Evolutionary conservation across 176 grass and related monocot genomes (phyloP).

Genomic region (Carex myosuroides): DNA sequence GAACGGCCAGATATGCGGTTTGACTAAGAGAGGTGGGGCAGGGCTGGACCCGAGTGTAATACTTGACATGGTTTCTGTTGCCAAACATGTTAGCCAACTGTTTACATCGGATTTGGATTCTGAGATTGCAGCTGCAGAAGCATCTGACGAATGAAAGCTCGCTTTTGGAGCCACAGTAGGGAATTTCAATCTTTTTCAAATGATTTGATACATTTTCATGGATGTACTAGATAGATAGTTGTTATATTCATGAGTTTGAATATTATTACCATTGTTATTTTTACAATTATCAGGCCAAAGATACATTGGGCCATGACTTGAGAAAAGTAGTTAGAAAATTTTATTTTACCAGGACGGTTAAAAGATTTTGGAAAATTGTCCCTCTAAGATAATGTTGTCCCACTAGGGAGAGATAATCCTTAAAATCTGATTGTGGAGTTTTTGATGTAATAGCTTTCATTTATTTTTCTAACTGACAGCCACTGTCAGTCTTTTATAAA

Average conservation of each 20-base stretch:
- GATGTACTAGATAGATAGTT: not conserved
- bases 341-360: not conserved
- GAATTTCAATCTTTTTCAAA: not conserved
- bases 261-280: not conserved
- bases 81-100: slow-evolving; percentile 55
- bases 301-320: not conserved
- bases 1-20: slow-evolving; percentile 58
- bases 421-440: too few species aligned
- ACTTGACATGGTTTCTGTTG: slow-evolving; percentile 77
- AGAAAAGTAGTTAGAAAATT: not conserved
- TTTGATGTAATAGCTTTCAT: too few species aligned
- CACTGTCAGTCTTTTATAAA: too few species aligned
- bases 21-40: slow-evolving; percentile 69
- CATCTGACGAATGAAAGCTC: slow-evolving; percentile 17
- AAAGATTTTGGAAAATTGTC: not conserved
- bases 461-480: too few species aligned
- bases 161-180: not conserved
- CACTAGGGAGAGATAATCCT: too few species aligned
- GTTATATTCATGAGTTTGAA: not conserved
- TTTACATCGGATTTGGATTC: slow-evolving; percentile 53
- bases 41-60: slow-evolving; percentile 72
- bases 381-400: too few species aligned
- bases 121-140: slow-evolving; percentile 47
- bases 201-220: not conserved
- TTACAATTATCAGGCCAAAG: too few species aligned